Evolutionary conservation across 2,329 filamentous ascomycete genomes (phyloP).

Genomic region (Scedosporium dehoogii): DNA sequence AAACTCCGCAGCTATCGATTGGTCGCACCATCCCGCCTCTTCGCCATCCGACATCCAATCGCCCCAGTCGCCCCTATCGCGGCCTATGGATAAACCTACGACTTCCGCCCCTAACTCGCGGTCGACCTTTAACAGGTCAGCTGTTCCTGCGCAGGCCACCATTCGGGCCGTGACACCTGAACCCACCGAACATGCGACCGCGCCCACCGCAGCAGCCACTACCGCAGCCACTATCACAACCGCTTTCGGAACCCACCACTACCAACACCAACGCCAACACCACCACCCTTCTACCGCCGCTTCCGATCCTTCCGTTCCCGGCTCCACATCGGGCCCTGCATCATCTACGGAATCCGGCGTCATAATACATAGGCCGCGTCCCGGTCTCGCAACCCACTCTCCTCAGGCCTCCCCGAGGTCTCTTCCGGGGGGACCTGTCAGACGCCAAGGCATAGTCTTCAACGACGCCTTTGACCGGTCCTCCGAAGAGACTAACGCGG

Average conservation of each 20-base stretch:
- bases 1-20: constrained; percentile 3
- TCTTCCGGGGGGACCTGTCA: constrained; percentile 20
- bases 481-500: constrained; percentile 26
- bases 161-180: constrained; percentile 62
- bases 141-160: constrained; percentile 13
- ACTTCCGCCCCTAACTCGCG: constrained; percentile 22
- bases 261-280: constrained; percentile 1
- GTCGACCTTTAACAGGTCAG: constrained; percentile 17
- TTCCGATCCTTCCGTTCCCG: constrained; percentile 8
- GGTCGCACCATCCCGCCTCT: not conserved
- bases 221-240: constrained; percentile 3
- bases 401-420: constrained; percentile 12
- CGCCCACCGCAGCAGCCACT: constrained; percentile 13
- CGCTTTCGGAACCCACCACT: not conserved
- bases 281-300: not conserved
- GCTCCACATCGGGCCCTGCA: not conserved
- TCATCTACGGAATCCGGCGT: not conserved
- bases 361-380: not conserved
- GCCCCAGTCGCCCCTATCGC: not conserved
- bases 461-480: constrained; percentile 43
- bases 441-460: constrained; percentile 52
- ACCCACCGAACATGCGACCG: constrained; percentile 21
- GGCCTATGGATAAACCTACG: constrained; percentile 21
- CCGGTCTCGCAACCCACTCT: constrained; percentile 19
- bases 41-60: not conserved